Conservation (phyloP, 371 early-diverging fungal genomes). For the Rhizopus arrhizus region DNA sequence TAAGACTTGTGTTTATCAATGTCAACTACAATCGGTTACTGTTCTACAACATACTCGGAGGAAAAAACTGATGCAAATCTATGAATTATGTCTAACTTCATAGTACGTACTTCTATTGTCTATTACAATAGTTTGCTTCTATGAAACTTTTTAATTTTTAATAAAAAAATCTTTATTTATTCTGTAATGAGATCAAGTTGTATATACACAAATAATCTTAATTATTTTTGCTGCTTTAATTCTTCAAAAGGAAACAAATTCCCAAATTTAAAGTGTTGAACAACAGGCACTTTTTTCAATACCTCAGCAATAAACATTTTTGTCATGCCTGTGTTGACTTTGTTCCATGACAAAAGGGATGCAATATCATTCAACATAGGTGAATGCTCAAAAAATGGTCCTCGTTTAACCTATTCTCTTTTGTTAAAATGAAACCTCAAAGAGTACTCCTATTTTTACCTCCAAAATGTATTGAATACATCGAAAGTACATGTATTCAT, state of each 20-base stretch:
- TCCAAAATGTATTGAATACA: conserved; percentile 84
- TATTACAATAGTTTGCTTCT: too few species aligned
- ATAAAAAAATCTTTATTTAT: too few species aligned
- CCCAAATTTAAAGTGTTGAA: conserved; percentile 98
- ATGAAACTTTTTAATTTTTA: too few species aligned
- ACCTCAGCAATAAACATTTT: conserved; percentile 98
- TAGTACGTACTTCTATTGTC: too few species aligned
- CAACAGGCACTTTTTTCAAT: conserved; percentile 92
- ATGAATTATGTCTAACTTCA: too few species aligned
- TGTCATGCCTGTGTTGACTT: conserved; percentile 92
- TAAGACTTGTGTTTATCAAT: too few species aligned
- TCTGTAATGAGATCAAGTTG: too few species aligned
- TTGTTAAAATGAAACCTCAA: conserved; percentile 69
- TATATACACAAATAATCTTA: not conserved
- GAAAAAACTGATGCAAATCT: too few species aligned
- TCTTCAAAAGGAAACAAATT: conserved; percentile 53
- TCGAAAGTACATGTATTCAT: conserved; percentile 87
- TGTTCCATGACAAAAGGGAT: conserved; percentile 83
- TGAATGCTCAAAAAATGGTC: conserved; percentile 82
- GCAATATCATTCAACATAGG: conserved; percentile 94
- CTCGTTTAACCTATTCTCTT: conserved; percentile 57
- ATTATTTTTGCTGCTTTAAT: not conserved
- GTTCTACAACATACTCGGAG: too few species aligned
- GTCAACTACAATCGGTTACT: too few species aligned
- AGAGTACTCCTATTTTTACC: conserved; percentile 62